Percentiles rank a stretch among this genome's conserved stretches.
Conservation (phyloP, 768 basidiomycete genomes). For the Phaffia tasmanica region DNA sequence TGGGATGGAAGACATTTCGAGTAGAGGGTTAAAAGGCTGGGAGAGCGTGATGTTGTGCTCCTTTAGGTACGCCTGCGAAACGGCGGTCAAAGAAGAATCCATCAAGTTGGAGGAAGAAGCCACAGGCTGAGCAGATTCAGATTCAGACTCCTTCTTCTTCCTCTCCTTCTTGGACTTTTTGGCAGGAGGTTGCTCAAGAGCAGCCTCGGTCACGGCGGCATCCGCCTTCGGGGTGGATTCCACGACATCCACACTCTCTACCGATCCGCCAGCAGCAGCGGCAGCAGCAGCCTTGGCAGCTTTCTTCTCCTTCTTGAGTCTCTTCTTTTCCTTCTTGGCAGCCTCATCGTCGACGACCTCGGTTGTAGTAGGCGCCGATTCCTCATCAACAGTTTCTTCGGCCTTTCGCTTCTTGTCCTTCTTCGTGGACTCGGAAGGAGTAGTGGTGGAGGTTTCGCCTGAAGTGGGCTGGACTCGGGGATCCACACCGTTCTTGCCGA, state of each 20-base stretch:
- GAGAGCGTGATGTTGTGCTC: constrained; percentile 65
- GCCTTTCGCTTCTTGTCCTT: constrained; percentile 33
- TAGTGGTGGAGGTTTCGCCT: constrained; percentile 6
- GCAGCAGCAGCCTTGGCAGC: constrained; percentile 19
- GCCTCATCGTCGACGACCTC: constrained; percentile 27
- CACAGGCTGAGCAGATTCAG: constrained; percentile 27
- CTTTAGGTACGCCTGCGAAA: constrained; percentile 54
- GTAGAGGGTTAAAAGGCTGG: constrained; percentile 51
- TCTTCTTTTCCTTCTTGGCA: constrained; percentile 30
- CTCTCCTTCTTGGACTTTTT: constrained; percentile 26
- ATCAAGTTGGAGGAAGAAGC: constrained; percentile 9
- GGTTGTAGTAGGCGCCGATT: constrained; percentile 24
- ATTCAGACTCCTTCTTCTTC: constrained; percentile 7
- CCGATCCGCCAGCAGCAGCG: constrained; percentile 5
- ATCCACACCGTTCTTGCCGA: constrained; percentile 20
- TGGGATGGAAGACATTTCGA: constrained; percentile 61
- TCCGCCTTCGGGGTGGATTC: not conserved
- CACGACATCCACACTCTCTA: too few species aligned
- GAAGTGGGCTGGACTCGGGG: constrained; percentile 3
- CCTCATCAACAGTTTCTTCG: constrained; percentile 24
- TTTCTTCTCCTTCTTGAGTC: constrained; percentile 32
- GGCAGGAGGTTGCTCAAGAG: constrained; percentile 19
- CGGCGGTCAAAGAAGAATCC: constrained; percentile 33
- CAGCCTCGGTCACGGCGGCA: constrained; percentile 9
- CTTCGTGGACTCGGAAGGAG: constrained; percentile 28